These are phyloP conservation scores for Wickerhamiella pararugosa DNA, from an alignment of 1,139 yeast species.

Conservation along the genomic window DNA sequence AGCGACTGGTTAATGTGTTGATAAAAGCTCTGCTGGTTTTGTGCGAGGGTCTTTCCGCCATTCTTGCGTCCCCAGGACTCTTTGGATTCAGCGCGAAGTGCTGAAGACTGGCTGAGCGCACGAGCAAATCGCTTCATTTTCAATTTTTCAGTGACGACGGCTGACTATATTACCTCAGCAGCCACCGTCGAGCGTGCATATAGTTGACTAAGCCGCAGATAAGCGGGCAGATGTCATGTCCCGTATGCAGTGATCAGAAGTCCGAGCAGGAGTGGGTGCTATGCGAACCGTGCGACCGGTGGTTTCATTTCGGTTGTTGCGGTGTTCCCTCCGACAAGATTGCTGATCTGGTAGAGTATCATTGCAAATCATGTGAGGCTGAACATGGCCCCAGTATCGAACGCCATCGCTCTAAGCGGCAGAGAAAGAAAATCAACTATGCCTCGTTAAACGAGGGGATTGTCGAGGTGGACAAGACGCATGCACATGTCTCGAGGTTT, in stretches of 20 bases:
- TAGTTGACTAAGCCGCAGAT: too few relatives aligned
- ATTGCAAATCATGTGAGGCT: slow-evolving; percentile 37
- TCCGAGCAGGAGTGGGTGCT: slow-evolving; percentile 35
- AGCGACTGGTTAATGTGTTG: too few relatives aligned
- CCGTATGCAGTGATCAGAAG: background rate
- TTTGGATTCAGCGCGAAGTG: too few relatives aligned
- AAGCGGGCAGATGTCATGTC: too few relatives aligned
- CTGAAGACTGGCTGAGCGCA: too few relatives aligned
- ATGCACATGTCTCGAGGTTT: slow-evolving; percentile 9
- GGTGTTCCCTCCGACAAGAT: slow-evolving; percentile 28
- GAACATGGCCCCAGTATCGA: slow-evolving; percentile 38
- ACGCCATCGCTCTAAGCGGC: slow-evolving; percentile 43
- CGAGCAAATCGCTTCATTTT: too few relatives aligned
- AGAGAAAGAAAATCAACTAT: slow-evolving; percentile 47
- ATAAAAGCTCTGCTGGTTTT: too few relatives aligned
- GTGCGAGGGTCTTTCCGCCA: too few relatives aligned
- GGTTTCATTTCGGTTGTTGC: slow-evolving; percentile 49
- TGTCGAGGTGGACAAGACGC: slow-evolving; percentile 15
- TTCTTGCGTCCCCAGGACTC: too few relatives aligned
- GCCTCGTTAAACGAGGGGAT: slow-evolving; percentile 44
- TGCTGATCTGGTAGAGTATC: slow-evolving; percentile 34
- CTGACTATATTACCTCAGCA: too few relatives aligned
- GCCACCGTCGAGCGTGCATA: too few relatives aligned
- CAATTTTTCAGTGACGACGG: too few relatives aligned
- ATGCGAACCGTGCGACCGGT: slow-evolving; percentile 43